Evolutionary conservation across 805 yeast species (phyloP), one percentile per base, ranked within the genome.

Genomic region (Wickerhamomyces ciferrii): DNA sequence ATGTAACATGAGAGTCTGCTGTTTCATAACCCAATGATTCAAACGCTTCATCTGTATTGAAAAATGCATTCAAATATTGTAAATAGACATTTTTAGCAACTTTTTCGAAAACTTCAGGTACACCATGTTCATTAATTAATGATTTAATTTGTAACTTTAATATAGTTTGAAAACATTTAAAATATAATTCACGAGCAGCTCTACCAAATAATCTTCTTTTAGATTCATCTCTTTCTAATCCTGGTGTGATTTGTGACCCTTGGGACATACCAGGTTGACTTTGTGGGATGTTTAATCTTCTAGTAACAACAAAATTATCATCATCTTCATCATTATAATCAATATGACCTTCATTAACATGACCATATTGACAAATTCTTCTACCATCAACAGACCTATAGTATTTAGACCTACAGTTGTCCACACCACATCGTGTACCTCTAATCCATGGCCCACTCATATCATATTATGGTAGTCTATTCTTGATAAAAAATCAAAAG

Each of bases 361-460:
- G 99, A 5, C 98, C 98, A 58, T 78, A 84, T 56, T 87, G 92
- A 62, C 99, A 92, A 11, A 91, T 83, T 47, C 82, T 75, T 43
- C 79, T 79, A 23, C 99, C 99, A 56, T 86, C 88, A 3, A 80
- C 68, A 27, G 78, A 64, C 43, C 84, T 74, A 79, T 88, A 92
- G 43, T 83, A 74, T 35, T 81, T 68, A 1, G 97, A 86, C 4
- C 86, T 79, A 66, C 99, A 92, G 69, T 92, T 92, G 52, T 86
- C 91, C 2, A 83, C 81, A 1, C 97, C 97, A 73, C 99, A 92
- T 5, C 84, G 66, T 5, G 87, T 84, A 2, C 99, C 98, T 53
- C 81, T 71, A 37, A 74, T 71, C 62, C 63, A 60, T 13, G 43
- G 38, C 23, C 37, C 45, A 39, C 55, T 53, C 61, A 56, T 56